A percentile compares a stretch with the other conserved stretches of the same genome.
Conservation (phyloP, 2,329 filamentous ascomycete genomes). For the Onygenales sp. region DNA sequence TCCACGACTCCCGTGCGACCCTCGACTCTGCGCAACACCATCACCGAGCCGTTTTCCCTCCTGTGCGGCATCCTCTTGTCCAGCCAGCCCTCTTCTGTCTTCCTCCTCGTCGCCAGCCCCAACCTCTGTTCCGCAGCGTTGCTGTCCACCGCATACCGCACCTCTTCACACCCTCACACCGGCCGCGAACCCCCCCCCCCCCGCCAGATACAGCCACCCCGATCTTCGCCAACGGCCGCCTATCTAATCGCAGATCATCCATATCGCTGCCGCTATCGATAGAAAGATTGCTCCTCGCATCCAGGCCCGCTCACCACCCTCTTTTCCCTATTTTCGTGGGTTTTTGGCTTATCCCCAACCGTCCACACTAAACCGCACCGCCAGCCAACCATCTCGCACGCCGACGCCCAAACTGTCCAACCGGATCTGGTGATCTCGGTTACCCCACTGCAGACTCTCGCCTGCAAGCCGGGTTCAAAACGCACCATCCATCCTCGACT, state of each 20-base stretch:
- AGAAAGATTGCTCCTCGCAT: neutral
- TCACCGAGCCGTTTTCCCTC: neutral
- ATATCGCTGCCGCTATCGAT: neutral
- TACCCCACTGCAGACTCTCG: constrained; percentile 1
- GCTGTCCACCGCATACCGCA: neutral
- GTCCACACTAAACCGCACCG: neutral
- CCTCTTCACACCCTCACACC: neutral
- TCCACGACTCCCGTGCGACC: constrained; percentile 1
- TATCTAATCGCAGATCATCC: neutral
- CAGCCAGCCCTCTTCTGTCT: neutral
- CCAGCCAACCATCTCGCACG: neutral
- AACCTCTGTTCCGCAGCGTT: too few species aligned
- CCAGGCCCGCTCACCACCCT: neutral
- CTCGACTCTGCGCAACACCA: neutral
- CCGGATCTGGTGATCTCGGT: constrained; percentile 3
- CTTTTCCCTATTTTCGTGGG: neutral
- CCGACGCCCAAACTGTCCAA: neutral
- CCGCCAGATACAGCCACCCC: neutral
- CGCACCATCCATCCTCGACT: neutral
- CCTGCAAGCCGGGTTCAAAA: neutral
- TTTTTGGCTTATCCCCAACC: neutral
- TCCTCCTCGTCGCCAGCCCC: neutral
- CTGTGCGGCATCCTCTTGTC: neutral
- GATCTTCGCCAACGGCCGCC: neutral
- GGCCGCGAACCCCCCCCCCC: neutral